Conservation (phyloP, 805 yeast genomes). For the Hanseniaspora osmophila region DNA sequence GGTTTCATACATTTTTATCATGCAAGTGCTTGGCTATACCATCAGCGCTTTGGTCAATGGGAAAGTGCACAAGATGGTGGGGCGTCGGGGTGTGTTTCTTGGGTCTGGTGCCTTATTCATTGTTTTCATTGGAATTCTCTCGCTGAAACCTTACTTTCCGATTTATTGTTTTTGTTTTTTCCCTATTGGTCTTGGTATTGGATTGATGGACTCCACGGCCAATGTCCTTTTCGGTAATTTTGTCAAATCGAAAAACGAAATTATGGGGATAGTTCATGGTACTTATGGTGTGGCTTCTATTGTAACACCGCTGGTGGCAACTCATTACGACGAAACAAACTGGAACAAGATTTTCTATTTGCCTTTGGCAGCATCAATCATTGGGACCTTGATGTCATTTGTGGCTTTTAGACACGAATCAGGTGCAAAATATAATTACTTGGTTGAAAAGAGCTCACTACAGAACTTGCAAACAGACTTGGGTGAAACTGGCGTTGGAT, state of each 20-base stretch:
- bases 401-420: conserved; percentile 35
- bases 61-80: conserved; percentile 13
- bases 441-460: conserved; percentile 11
- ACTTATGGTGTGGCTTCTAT: conserved; percentile 61
- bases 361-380: conserved; percentile 27
- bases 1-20: conserved; percentile 17
- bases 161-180: conserved; percentile 14
- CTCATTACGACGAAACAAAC: conserved; percentile 23
- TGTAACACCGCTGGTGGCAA: conserved; percentile 49
- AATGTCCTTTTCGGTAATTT: conserved; percentile 21
- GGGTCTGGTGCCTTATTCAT: conserved; percentile 17
- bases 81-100: conserved; percentile 20
- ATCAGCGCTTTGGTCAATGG: conserved; percentile 19
- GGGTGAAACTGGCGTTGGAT: neutral
- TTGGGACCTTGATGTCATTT: conserved; percentile 17
- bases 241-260: conserved; percentile 34
- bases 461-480: too few species aligned
- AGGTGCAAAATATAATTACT: conserved; percentile 22
- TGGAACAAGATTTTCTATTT: conserved; percentile 17
- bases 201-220: conserved; percentile 20
- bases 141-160: conserved; percentile 13
- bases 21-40: conserved; percentile 18
- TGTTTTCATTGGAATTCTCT: conserved; percentile 10
- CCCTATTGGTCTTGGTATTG: conserved; percentile 22
- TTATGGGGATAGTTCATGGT: conserved; percentile 53